Conservation (phyloP, 495 filamentous ascomycete species). For the Chaetomium tenue region DNA sequence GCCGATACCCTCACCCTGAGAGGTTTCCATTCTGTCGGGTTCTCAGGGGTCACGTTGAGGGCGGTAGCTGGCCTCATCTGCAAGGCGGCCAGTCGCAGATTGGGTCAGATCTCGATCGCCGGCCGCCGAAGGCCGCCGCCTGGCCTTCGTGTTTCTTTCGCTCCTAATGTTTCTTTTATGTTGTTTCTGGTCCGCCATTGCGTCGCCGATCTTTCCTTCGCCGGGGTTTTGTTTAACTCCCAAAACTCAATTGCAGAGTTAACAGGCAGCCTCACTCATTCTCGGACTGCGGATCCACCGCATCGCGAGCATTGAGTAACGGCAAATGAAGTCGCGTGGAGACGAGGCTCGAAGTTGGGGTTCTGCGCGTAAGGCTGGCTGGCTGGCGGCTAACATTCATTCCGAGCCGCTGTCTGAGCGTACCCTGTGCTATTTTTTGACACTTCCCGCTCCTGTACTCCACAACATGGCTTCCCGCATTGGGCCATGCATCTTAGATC, state of each 20-base stretch:
- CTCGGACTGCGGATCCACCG: background rate
- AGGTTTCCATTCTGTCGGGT: slow-evolving; percentile 33
- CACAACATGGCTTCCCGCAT: slow-evolving; percentile 19
- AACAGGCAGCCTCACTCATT: background rate
- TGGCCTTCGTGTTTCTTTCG: background rate
- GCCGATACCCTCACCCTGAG: slow-evolving; percentile 21
- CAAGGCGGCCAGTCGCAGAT: slow-evolving; percentile 29
- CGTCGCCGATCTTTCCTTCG: background rate
- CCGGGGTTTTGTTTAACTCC: background rate
- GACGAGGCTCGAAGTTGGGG: slow-evolving; percentile 25
- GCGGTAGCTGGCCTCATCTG: slow-evolving; percentile 21
- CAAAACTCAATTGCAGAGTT: background rate
- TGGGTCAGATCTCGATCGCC: slow-evolving; percentile 24
- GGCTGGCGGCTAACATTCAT: slow-evolving; percentile 16
- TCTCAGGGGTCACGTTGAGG: slow-evolving; percentile 6
- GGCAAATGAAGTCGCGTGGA: slow-evolving; percentile 13
- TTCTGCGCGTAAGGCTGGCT: slow-evolving; percentile 18
- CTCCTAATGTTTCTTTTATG: background rate
- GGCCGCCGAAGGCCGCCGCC: slow-evolving; percentile 13
- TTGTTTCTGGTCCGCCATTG: background rate
- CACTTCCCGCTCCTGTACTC: slow-evolving; percentile 26
- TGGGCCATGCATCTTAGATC: slow-evolving; percentile 9
- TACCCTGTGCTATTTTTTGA: slow-evolving; percentile 30
- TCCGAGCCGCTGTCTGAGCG: slow-evolving; percentile 8
- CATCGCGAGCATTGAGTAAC: background rate